A percentile compares a stretch with the other conserved stretches of the same genome.
phyloP scores from a whole-genome alignment of 1,139 yeast genomes.

The Suhomyces wounanorum region DNA sequence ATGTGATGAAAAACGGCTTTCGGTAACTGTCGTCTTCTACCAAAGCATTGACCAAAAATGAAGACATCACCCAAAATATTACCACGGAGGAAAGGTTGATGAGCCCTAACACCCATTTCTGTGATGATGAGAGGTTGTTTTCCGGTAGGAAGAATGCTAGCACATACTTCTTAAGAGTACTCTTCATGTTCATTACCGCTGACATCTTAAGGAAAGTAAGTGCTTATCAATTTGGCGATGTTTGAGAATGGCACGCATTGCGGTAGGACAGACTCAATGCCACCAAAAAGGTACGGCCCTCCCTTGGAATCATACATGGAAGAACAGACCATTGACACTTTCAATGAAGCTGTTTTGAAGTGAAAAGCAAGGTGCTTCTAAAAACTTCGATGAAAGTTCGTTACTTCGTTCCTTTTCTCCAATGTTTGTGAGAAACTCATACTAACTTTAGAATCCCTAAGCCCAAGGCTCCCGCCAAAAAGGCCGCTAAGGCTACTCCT shows the following conservation, averaged over 20 bases:
- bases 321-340: not conserved
- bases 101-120: conserved; percentile 76
- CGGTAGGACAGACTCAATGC: conserved; percentile 9
- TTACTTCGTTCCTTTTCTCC: not conserved
- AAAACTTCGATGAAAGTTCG: not conserved
- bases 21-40: conserved; percentile 70
- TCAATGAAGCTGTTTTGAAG: not conserved
- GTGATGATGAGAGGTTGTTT: conserved; percentile 27
- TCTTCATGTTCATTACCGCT: conserved; percentile 7
- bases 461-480: not conserved
- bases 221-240: conserved; percentile 6
- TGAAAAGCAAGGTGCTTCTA: not conserved
- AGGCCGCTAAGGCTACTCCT: conserved; percentile 7
- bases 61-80: conserved; percentile 83
- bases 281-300: conserved; percentile 15
- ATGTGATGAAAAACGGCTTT: conserved; percentile 93
- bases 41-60: conserved; percentile 73
- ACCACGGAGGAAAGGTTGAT: conserved; percentile 73
- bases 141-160: conserved; percentile 20
- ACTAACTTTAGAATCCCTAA: conserved; percentile 6
- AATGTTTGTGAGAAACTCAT: not conserved
- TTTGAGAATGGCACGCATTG: conserved; percentile 3
- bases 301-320: not conserved
- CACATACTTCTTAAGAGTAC: conserved; percentile 12
- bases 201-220: conserved; percentile 7